phyloP scores from a whole-genome alignment of 2,329 filamentous ascomycete genomes.

The Botrytis fabae region DNA sequence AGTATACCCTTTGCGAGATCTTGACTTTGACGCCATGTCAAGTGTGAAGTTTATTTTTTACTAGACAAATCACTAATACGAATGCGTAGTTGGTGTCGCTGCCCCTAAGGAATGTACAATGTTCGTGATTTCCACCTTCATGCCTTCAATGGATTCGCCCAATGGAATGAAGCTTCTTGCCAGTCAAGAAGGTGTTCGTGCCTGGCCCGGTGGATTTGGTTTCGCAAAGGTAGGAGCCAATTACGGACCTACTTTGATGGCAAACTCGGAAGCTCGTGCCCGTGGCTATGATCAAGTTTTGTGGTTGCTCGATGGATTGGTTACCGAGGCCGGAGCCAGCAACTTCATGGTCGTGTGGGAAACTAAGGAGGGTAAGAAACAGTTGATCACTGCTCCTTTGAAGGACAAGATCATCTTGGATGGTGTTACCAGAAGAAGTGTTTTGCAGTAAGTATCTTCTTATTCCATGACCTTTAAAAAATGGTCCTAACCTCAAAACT shows the following conservation, averaged over 20 bases:
- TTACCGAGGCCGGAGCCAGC: constrained; percentile 87
- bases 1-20: not conserved
- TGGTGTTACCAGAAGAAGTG: constrained; percentile 81
- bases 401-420: constrained; percentile 83
- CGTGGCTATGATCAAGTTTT: constrained; percentile 85
- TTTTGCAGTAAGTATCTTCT: constrained; percentile 64
- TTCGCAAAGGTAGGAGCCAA: constrained; percentile 92
- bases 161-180: constrained; percentile 75
- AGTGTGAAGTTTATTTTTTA: not conserved
- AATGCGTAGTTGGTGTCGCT: constrained; percentile 64
- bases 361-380: constrained; percentile 59
- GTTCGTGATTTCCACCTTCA: constrained; percentile 73
- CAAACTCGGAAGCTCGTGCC: constrained; percentile 71
- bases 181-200: constrained; percentile 77
- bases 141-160: constrained; percentile 55
- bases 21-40: not conserved
- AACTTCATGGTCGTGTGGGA: constrained; percentile 90
- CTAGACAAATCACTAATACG: not conserved
- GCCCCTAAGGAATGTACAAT: constrained; percentile 80
- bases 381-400: constrained; percentile 82
- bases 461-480: not conserved
- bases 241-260: constrained; percentile 81
- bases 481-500: not conserved
- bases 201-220: constrained; percentile 91
- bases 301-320: constrained; percentile 83